phyloP scores from a whole-genome alignment of 352 stramenopile genomes.

The Thalassiosira ordinaria region DNA sequence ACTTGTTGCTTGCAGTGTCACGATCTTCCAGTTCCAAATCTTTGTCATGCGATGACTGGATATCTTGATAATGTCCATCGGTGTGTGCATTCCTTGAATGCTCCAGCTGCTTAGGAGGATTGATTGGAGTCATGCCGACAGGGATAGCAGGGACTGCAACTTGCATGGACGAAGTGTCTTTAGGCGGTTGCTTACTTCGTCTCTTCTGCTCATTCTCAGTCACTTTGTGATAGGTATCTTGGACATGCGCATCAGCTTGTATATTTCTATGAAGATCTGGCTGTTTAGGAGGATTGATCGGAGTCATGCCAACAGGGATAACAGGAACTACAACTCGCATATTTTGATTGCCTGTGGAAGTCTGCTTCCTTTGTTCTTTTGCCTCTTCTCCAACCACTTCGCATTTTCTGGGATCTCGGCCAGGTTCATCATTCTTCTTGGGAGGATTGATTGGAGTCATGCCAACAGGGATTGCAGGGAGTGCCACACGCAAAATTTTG shows the following conservation, averaged over 20 bases:
- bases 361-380: too few relatives aligned
- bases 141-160: constrained; percentile 26
- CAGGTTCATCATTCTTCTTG: not conserved
- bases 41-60: not conserved
- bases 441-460: constrained; percentile 43
- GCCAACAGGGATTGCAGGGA: constrained; percentile 30
- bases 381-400: too few relatives aligned
- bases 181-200: too few relatives aligned
- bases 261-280: not conserved
- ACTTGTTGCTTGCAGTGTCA: constrained; percentile 7
- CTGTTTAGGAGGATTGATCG: constrained; percentile 34
- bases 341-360: too few relatives aligned
- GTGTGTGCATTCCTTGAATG: not conserved
- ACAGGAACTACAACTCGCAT: constrained; percentile 14
- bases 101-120: constrained; percentile 18
- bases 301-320: constrained; percentile 39
- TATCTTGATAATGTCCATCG: not conserved
- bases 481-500: constrained; percentile 1
- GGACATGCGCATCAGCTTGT: not conserved
- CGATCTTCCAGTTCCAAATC: not conserved
- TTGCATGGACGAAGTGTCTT: not conserved
- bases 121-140: constrained; percentile 42
- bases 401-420: not conserved
- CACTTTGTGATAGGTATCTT: not conserved
- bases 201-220: too few relatives aligned